These are phyloP conservation scores for Didymella sp. DNA, from an alignment of 2,329 filamentous ascomycete genomes.

Conservation along the genomic window DNA sequence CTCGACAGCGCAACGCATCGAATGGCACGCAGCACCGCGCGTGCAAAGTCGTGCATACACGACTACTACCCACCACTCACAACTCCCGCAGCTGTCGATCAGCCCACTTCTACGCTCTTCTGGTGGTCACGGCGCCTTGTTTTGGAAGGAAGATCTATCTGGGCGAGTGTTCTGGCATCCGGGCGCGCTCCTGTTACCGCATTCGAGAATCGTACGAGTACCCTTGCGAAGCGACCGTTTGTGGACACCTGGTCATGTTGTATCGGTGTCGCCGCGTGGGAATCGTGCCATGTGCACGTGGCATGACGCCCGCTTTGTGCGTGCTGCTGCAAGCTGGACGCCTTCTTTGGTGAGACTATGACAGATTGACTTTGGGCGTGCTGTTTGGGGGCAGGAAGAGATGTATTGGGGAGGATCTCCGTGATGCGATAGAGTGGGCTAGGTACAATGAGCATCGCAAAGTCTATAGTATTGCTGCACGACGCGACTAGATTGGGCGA, in stretches of 20 bases:
- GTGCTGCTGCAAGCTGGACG: not conserved
- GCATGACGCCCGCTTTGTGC: constrained; percentile 7
- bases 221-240: constrained; percentile 16
- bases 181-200: constrained; percentile 6
- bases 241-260: constrained; percentile 7
- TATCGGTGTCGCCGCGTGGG: constrained; percentile 13
- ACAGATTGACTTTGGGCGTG: not conserved
- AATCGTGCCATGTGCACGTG: constrained; percentile 9
- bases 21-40: constrained; percentile 12
- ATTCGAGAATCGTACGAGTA: constrained; percentile 7
- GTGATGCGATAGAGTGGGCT: not conserved
- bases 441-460: not conserved
- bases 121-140: not conserved
- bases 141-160: not conserved
- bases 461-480: not conserved
- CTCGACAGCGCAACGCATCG: constrained; percentile 6
- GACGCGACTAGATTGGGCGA: not conserved
- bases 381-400: not conserved
- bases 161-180: constrained; percentile 5
- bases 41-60: constrained; percentile 13
- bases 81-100: constrained; percentile 1
- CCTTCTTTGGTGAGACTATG: constrained; percentile 6
- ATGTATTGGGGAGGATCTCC: not conserved
- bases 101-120: constrained; percentile 3
- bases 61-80: constrained; percentile 3